A percentile compares a stretch with the other conserved stretches of the same genome.
Evolutionary conservation across 441 rosid genomes (phyloP).

Genomic region (Kokia cookei): DNA sequence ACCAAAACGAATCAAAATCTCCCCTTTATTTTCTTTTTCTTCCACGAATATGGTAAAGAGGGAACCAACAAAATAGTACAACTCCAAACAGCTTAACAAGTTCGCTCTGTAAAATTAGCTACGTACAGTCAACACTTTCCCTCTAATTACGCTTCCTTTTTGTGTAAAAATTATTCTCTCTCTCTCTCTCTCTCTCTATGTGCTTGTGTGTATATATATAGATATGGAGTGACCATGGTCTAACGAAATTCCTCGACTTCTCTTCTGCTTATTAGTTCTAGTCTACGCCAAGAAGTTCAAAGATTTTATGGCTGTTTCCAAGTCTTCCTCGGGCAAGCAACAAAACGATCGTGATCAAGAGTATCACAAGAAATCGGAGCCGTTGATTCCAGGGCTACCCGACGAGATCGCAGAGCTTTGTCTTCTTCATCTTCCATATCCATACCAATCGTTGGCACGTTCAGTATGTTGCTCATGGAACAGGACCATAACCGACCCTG

Average conservation of each 20-base stretch:
- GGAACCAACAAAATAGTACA: slow-evolving; percentile 17
- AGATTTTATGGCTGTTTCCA: slow-evolving; percentile 14
- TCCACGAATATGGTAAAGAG: background rate
- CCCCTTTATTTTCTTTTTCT: background rate
- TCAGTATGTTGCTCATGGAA: slow-evolving; percentile 71
- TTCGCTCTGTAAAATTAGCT: slow-evolving; percentile 15
- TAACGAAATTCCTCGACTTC: background rate
- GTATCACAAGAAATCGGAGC: slow-evolving; percentile 13
- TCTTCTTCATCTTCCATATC: slow-evolving; percentile 60
- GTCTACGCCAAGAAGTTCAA: background rate
- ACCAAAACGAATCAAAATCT: background rate
- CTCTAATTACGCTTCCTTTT: background rate
- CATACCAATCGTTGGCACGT: slow-evolving; percentile 47
- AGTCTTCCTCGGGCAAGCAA: background rate
- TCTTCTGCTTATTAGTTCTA: background rate
- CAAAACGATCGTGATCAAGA: slow-evolving; percentile 1
- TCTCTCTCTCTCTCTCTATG: background rate
- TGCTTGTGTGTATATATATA: background rate
- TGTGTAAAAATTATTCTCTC: too few species aligned
- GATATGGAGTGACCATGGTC: background rate
- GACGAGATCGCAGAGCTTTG: slow-evolving; percentile 62
- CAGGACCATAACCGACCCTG: slow-evolving; percentile 39
- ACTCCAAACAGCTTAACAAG: slow-evolving; percentile 4
- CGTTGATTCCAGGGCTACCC: slow-evolving; percentile 67
- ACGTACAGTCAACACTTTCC: background rate